phyloP scores from a whole-genome alignment of 78 protist species.

The Dictyostelium purpureum region DNA sequence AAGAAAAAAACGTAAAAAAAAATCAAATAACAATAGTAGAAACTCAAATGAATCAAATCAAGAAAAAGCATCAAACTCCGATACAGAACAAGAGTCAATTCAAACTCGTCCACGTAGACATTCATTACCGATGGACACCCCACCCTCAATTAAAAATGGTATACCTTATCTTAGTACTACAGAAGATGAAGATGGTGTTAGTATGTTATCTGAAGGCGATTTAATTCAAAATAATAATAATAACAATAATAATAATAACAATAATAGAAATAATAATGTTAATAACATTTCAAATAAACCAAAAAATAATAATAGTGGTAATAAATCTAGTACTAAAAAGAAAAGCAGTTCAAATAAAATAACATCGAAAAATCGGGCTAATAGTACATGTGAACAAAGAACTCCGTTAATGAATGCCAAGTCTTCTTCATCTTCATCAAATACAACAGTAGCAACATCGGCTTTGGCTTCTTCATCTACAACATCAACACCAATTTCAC shows the following conservation, averaged over 20 bases:
- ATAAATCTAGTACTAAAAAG: not conserved
- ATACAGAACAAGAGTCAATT: constrained; percentile 26
- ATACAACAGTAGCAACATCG: not conserved
- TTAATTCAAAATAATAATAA: not conserved
- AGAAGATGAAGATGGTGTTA: constrained; percentile 56
- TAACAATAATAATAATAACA: not conserved
- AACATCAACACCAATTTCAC: not conserved
- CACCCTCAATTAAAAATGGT: constrained; percentile 24
- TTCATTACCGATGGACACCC: constrained; percentile 57
- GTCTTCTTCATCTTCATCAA: not conserved
- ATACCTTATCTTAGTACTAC: constrained; percentile 5
- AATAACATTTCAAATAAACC: not conserved
- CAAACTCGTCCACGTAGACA: constrained; percentile 76
- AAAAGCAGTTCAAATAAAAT: not conserved
- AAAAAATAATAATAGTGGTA: not conserved
- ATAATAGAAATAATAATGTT: not conserved
- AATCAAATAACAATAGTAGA: not conserved
- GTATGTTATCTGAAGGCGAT: constrained; percentile 58
- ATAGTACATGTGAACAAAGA: constrained; percentile 13
- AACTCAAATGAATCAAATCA: not conserved
- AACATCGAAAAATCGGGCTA: not conserved
- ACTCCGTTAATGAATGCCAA: not conserved
- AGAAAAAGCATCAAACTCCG: constrained; percentile 1
- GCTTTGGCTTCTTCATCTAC: not conserved
- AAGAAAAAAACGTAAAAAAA: constrained; percentile 35